Evolutionary conservation across 192 early-diverging fungal species (phyloP).

Genomic region (Umbelopsis sp.): DNA sequence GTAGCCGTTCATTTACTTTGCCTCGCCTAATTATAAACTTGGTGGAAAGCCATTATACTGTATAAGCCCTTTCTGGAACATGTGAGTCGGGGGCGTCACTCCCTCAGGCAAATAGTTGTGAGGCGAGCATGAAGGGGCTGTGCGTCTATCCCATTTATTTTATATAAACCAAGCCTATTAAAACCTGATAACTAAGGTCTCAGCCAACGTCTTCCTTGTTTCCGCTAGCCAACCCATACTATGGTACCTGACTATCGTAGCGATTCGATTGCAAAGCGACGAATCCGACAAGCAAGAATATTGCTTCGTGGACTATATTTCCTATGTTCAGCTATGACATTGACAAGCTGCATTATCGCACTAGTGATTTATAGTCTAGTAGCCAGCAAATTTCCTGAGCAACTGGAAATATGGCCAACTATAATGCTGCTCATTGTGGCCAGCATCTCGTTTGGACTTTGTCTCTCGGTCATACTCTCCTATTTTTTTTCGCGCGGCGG

Average conservation of each 20-base stretch:
- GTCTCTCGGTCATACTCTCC: background rate
- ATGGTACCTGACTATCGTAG: background rate
- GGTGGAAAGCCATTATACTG: too few relatives aligned
- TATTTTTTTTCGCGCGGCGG: background rate
- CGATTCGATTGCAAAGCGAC: background rate
- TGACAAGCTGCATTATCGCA: background rate
- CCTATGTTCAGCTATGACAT: background rate
- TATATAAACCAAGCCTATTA: too few relatives aligned
- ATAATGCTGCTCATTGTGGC: background rate
- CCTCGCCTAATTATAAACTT: too few relatives aligned
- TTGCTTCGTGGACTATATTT: background rate
- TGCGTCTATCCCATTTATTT: too few relatives aligned
- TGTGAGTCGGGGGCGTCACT: too few relatives aligned
- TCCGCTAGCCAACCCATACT: background rate
- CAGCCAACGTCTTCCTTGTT: background rate
- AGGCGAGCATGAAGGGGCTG: too few relatives aligned
- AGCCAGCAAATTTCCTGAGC: background rate
- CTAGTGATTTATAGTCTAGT: background rate
- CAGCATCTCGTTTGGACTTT: background rate
- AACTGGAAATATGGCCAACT: constrained; percentile 11
- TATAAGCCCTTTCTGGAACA: too few relatives aligned
- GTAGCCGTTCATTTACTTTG: too few relatives aligned
- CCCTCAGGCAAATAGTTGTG: too few relatives aligned
- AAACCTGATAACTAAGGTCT: too few relatives aligned
- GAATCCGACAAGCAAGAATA: background rate